Base-by-base conservation (phyloP, 2,329 filamentous ascomycete genomes). In the Coniochaeta hoffmannii region DNA sequence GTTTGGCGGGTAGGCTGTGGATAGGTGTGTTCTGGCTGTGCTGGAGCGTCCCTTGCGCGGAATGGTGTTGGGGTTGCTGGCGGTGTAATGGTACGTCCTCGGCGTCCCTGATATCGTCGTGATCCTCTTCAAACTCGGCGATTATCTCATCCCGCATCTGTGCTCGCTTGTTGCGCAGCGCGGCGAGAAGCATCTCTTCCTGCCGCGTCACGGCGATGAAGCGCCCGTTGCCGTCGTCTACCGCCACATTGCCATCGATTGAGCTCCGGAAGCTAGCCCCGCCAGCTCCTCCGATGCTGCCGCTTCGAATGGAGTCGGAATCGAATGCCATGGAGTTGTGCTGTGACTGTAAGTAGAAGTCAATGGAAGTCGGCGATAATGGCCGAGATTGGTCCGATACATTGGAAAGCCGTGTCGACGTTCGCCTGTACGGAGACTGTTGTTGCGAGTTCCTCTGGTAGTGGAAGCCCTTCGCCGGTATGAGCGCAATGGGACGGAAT, bases 151-250 rank as follows among this genome's bases (percentile, higher is more conserved):
- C 74, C 2, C 78, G 76, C 75, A 81, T 80, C n/a, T 71, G 70
- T 3, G 79, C 75, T n/a, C 79, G 73, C 69, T 81, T 82, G 60
- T 78, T 74, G 9, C 81, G 74, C 41, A 84, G 71, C 2, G 81
- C 81, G 2, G 80, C 76, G 4, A 84, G 69, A 0, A 84, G 70
- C 73, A 82, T 76, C 65, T 83, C 78, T 58, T 84, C 81, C 58
- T 83, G 79, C 4, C 71, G 74, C 0, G 80, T 83, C 17, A 84
- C 79, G 1, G 79, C 77, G 76, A 83, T 82, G 55, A 82, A 70
- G 1, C 80, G 75, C 14, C 68, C 70, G 41, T 69, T 70, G 49
- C 65, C 62, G 24, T 58, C 58, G 49, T 66, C 19, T 4, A 24
- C 36, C 5, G n/a, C 53, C 3, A 34, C 49, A 10, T 9, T 53